Conservation (phyloP, 2,329 filamentous ascomycete genomes). For the Phialemonium atrogriseum region DNA sequence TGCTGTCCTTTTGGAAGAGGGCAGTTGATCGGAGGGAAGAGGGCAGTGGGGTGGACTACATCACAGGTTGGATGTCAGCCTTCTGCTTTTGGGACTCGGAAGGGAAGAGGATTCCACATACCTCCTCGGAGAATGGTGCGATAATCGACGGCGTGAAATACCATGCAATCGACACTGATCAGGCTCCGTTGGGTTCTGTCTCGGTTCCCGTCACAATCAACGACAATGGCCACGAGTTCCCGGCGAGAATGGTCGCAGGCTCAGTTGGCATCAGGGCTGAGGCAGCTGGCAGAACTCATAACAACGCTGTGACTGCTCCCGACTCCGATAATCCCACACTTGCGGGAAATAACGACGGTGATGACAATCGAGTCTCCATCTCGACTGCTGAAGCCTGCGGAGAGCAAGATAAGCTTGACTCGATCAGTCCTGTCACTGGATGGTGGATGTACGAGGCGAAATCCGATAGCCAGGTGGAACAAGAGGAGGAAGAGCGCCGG, state of each 20-base stretch:
- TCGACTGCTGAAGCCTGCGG: slow-evolving; percentile 1
- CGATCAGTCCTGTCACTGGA: slow-evolving; percentile 3
- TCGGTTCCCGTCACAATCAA: slow-evolving; percentile 2
- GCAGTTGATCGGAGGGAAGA: too few species aligned
- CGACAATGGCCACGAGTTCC: not conserved
- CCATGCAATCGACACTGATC: not conserved
- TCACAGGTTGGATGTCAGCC: slow-evolving; percentile 8
- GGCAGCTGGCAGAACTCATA: slow-evolving; percentile 1
- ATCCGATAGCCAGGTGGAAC: too few species aligned
- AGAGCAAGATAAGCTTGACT: slow-evolving; percentile 1
- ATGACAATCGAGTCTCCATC: not conserved
- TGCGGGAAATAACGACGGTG: too few species aligned
- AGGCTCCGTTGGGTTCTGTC: not conserved
- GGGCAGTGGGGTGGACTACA: not conserved
- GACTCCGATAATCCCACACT: too few species aligned
- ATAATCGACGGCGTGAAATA: slow-evolving; percentile 1
- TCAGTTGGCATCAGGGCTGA: slow-evolving; percentile 2
- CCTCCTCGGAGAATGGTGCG: not conserved
- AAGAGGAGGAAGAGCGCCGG: too few species aligned
- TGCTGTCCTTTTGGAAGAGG: slow-evolving; percentile 29
- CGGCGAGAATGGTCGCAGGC: slow-evolving; percentile 3
- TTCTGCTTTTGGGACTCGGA: slow-evolving; percentile 10
- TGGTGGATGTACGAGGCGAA: slow-evolving; percentile 5
- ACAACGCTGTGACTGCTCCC: too few species aligned
- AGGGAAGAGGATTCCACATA: slow-evolving; percentile 1